Base-by-base conservation (phyloP, 1,139 yeast species). In the Barnettozyma hawaiiensis region DNA sequence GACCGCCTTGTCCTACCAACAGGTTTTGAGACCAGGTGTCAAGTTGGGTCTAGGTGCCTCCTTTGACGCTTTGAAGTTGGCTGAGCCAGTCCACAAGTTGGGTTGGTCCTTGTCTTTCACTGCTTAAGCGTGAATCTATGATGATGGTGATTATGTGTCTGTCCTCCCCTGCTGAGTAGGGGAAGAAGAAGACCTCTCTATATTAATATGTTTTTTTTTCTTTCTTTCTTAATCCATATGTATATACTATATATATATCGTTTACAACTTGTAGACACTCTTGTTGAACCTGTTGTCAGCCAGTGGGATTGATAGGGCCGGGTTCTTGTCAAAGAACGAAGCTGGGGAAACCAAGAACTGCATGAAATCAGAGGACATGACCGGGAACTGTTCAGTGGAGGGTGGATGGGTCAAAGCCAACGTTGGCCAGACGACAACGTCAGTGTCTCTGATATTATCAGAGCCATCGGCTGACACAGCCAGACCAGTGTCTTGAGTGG, bases 11-110 rank as follows among this genome's bases (percentile, higher is more conserved):
- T 78, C 96, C 54, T 92, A 92, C 84, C 85, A 94, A 66, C 97
- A 92, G 75, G 80, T 78, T 61, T 80, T 92, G 70, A 86, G 95
- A 76, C 96, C 96, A 50, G 97, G 97, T 70, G 97, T 94, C 61
- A 87, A 85, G 65, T 76, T 92, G 62, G 99, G 99, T 68, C 79
- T 94, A 57, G 99, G 98, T 77, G 84, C 95, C 62, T 87, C 96
- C 55, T 84, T 94, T 70, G 97, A 92, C 69, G 95, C 97, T 59
- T 81, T 89, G 72, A 86, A 92, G 73, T 79, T 92, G 66, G 83
- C 89, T 67, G 97, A 90, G 76, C 89, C 97, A 56, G 96, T 94
- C 63, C 98, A 92, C 82, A 90, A 94, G 81, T 77, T 92, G 63
- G 98, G 98, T 71, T 77, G 86, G 75, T 86, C 96, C 49, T 78